Evolutionary conservation across 2,329 filamentous ascomycete genomes (phyloP), one percentile per base, ranked within the genome.

Genomic region (Stachybotrys chlorohalonatus): DNA sequence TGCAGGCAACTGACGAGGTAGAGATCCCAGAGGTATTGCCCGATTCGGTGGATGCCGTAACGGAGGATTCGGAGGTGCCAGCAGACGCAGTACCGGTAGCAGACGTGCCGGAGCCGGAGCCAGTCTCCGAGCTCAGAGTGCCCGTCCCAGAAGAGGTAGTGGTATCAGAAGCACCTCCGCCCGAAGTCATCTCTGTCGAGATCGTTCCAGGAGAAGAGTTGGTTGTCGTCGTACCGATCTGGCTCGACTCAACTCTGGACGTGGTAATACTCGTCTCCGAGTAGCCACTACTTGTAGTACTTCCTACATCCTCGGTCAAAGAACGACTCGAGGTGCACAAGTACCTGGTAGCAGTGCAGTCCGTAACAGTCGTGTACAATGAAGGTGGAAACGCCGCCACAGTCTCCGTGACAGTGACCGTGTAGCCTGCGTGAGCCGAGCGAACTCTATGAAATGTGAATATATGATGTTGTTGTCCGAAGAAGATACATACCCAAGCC

Each of bases 381-480:
- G 63, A 63, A 4, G 63, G 57, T 1, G 64, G 63, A 48, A 66
- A 72, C 9, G 57, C 63, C 0, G 62, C 65, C 30, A 66, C 58
- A 2, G 68, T 69, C 53, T 61, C 59, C 7, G 67, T 69, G 17
- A 70, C 63, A 8, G 70, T 72, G 7, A 68, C 56, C 3, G 67
- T 67, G 7, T 60, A 59, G 32, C 61, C 58, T 6, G 67, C 66
- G 17, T 24, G 53, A 16, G 58, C 65, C 16, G 63, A 36, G 39
- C 58, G 55, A 3, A 60, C 61, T 52, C 68, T 70, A 46, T 4
- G 15, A 62, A 54, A 49, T 52, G 15, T 39, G 8, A 17, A 47
- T 47, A 6, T 52, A 50, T 4, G 11, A 45, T 7, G 15, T 1
- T 6, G 49, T 32, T 31, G 36, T 13, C 52, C 30, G 15, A 13